These are phyloP conservation scores for Keqinozyma sinolaborantium DNA, from an alignment of 1,139 yeast genomes.

Conservation along the genomic window DNA sequence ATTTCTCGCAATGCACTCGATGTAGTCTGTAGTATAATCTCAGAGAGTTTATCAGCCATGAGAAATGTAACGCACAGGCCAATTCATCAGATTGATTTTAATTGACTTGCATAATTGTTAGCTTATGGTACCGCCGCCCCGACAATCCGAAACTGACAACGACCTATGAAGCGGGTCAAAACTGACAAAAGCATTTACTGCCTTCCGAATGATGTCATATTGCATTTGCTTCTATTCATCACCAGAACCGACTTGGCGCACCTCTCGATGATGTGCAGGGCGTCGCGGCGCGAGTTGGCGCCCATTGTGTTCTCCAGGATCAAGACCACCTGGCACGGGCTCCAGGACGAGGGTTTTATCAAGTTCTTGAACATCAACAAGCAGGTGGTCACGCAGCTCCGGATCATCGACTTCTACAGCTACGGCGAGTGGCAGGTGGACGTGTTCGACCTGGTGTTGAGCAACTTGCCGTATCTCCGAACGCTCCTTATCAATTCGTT, in stretches of 20 bases:
- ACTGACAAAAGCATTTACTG: constrained; percentile 2
- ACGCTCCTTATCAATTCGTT: constrained; percentile 27
- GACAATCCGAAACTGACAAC: no score
- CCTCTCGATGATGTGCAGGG: constrained; percentile 18
- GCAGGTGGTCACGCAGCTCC: constrained; percentile 14
- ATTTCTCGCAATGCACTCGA: constrained; percentile 8
- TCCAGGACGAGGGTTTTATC: constrained; percentile 13
- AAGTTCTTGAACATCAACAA: constrained; percentile 9
- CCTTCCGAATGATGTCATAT: constrained; percentile 28
- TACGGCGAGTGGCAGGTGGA: constrained; percentile 43
- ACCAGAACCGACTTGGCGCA: constrained; percentile 19
- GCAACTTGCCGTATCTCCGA: constrained; percentile 18
- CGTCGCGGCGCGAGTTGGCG: constrained; percentile 17
- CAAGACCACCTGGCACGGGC: constrained; percentile 28
- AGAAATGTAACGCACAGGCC: no score
- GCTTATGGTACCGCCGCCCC: no score
- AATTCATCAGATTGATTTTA: no score
- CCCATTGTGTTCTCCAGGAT: constrained; percentile 21
- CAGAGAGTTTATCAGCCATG: neutral
- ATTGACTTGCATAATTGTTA: no score
- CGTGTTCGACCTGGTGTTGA: constrained; percentile 19
- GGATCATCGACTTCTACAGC: constrained; percentile 32
- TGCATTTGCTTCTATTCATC: constrained; percentile 16
- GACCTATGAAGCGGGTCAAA: neutral
- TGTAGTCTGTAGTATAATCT: neutral